Conservation (phyloP, 441 rosid genomes). For the Adansonia grandidieri region DNA sequence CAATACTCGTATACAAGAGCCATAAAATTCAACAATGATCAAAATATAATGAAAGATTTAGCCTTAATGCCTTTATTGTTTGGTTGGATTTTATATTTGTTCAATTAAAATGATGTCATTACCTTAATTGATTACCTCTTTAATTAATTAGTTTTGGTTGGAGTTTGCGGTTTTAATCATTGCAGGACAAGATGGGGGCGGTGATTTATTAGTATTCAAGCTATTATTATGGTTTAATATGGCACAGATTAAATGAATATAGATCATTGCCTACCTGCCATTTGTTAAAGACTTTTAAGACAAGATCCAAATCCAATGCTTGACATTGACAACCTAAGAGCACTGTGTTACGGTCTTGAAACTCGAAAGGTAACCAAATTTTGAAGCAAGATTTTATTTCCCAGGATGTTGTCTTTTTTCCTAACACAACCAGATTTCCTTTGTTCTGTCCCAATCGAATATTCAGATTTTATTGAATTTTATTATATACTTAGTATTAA, state of each 20-base stretch:
- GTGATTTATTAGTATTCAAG: not conserved
- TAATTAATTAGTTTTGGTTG: not conserved
- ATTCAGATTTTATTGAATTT: not conserved
- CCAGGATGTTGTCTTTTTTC: slow-evolving; percentile 1
- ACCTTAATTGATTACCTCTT: not conserved
- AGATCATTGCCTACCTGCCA: not conserved
- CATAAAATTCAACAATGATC: too few relatives aligned
- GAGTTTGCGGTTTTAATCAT: not conserved
- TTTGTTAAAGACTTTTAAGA: not conserved
- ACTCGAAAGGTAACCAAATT: not conserved
- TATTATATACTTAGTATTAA: too few relatives aligned
- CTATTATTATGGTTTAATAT: not conserved
- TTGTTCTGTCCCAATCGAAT: not conserved
- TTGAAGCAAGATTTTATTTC: slow-evolving; percentile 7
- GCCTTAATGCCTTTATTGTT: too few relatives aligned
- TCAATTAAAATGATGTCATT: not conserved
- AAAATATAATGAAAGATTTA: too few relatives aligned
- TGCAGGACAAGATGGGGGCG: not conserved
- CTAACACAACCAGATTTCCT: not conserved
- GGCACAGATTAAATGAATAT: not conserved
- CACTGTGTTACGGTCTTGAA: not conserved
- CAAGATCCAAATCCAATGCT: not conserved
- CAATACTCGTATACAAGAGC: too few relatives aligned
- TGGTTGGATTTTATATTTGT: not conserved
- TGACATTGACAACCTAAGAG: slow-evolving; percentile 8